phyloP scores from a whole-genome alignment of 306 rosid species.

The Gynostemma pentaphyllum region DNA sequence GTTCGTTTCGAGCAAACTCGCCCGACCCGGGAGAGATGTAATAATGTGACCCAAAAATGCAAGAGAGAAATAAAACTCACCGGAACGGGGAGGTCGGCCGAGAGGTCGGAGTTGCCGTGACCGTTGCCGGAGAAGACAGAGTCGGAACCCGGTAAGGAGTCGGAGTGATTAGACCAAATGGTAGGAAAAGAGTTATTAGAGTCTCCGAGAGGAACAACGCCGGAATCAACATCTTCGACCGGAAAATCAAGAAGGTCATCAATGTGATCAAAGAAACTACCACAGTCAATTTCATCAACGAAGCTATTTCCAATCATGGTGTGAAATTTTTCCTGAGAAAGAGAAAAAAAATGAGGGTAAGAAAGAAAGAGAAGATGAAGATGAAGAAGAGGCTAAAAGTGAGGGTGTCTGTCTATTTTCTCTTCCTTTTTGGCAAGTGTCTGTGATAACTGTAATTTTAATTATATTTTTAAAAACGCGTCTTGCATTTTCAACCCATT shows the following conservation, averaged over 20 bases:
- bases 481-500: too few species aligned
- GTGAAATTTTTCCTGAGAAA: constrained; percentile 10
- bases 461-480: too few species aligned
- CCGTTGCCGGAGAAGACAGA: constrained; percentile 57
- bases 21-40: background rate
- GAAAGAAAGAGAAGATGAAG: too few species aligned
- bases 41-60: background rate
- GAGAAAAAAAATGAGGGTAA: background rate
- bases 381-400: background rate
- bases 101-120: constrained; percentile 63
- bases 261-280: constrained; percentile 89
- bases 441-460: too few species aligned
- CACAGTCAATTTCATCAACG: constrained; percentile 82
- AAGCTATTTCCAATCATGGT: constrained; percentile 67
- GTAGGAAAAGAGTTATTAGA: constrained; percentile 38
- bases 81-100: constrained; percentile 93
- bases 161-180: constrained; percentile 47
- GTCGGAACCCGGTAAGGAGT: constrained; percentile 40
- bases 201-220: constrained; percentile 17
- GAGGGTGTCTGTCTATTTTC: too few species aligned
- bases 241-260: constrained; percentile 91
- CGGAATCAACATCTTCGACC: constrained; percentile 43
- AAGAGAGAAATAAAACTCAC: constrained; percentile 24
- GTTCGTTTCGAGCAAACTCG: background rate
- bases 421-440: too few species aligned